Base-by-base conservation (phyloP, 2,329 filamentous ascomycete species). In the Colletotrichum tabaci region DNA sequence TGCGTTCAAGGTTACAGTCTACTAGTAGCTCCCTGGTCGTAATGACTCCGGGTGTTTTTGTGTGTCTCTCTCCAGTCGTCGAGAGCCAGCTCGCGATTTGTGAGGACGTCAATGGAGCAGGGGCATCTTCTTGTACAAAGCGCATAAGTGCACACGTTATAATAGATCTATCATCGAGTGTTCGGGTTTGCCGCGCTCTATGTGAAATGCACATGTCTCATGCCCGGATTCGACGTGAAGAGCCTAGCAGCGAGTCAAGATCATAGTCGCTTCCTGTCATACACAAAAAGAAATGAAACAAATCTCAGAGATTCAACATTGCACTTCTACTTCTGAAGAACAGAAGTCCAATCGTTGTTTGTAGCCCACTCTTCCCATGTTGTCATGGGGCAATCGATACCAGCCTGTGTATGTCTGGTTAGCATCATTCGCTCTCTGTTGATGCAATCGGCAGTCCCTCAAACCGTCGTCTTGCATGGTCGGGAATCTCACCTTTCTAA, bases 381-480 rank as follows among this genome's bases (percentile, higher is more conserved):
- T 4, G 82, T 82, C 82, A 85, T 84, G 0, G 82, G 81, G 52
- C 83, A 85, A 2, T 85, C 83, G 49, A 86, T 81, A 4, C 68
- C 68, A 9, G 30, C 35, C 68, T 71, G 8, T n/a, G 3, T 10
- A 30, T 30, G 30, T 30, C 30, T 12, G 38, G 21, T 63, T n/a
- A 50, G 5, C 56, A 40, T 76, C 21, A 58, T n/a, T 53, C 38
- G 66, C 18, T 18, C 7, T 6, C 44, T 47, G 55, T 5, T 10
- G 4, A 10, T 9, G 2, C 12, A 13, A 12, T 7, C 30, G 8
- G n/a, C 10, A 13, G 4, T 42, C 15, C 3, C 21, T 18, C 12
- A 18, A n/a, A 8, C n/a, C 13, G 35, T 21, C 13, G 35, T 16
- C 35, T 10, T 10, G 12, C 10, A n/a, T 21, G 4, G 0, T 12